Base-by-base conservation (phyloP, 2,329 filamentous ascomycete species). In the Colletotrichum costaricense region DNA sequence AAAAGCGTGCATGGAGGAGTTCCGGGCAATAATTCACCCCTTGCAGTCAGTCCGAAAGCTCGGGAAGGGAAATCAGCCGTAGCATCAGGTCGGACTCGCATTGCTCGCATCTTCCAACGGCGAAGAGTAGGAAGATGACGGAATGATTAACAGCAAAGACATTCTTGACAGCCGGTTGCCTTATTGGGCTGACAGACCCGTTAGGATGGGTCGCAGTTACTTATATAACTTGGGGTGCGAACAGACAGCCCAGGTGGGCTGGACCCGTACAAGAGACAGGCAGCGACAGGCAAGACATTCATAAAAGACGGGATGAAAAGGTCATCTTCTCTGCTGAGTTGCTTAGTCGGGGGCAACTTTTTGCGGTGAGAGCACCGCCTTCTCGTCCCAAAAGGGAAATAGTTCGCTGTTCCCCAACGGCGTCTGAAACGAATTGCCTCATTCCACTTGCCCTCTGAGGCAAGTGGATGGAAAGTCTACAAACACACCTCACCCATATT, bases 341-440 rank as follows among this genome's bases (percentile, higher is more conserved):
- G 8, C 60, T 24, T 33, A 7, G 65, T 57, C 42, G 46, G 60
- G 4, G 55, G 16, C 26, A 60, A 62, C 46, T 57, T 5, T 24
- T 66, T 49, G 55, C 55, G 67, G 65, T 33, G 22, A 35, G 26
- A 38, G 38, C 11, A 24, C 35, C 42, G 49, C 46, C 14, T 56
- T 33, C 33, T 16, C 12, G 38, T 35, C 55, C 33, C 46, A 16
- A 52, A 49, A 26, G 19, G 62, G 71, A 42, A 71, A 69, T 73
- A 49, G 26, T 52, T 60, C 60, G 46, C 28, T 16, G 26, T 65
- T 66, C 49, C 67, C 46, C 67, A 60, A 71, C 71, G 46, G 67
- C 60, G 52, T 49, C 67, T 69, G 71, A 73, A 73, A 73, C 60
- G 60, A 60, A 54, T 35, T n/a, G 56, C 59, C 56, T 65, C 28